Conservation (phyloP, 2,329 filamentous ascomycete genomes). For the Aspergillus caelatus region DNA sequence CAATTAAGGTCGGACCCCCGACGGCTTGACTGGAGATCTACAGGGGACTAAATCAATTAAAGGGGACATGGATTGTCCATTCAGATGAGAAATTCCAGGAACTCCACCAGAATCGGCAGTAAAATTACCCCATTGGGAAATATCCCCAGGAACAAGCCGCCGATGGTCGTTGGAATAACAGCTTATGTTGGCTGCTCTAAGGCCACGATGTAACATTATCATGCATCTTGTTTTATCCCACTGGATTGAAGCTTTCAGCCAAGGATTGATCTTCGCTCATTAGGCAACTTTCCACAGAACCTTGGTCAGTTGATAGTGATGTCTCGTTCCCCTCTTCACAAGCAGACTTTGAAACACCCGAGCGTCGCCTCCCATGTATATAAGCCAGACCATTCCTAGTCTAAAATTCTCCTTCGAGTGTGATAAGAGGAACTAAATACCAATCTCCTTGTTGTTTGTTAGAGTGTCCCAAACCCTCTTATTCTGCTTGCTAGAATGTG, state of each 20-base stretch:
- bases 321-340: neutral
- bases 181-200: neutral
- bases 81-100: neutral
- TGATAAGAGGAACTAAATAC: neutral
- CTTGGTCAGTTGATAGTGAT: neutral
- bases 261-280: neutral
- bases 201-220: neutral
- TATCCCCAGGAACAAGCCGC: neutral
- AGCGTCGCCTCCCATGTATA: neutral
- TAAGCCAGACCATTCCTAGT: neutral
- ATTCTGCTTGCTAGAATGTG: neutral
- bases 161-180: no score
- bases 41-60: conserved; percentile 1
- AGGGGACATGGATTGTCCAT: neutral
- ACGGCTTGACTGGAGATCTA: neutral
- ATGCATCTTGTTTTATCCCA: neutral
- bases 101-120: neutral
- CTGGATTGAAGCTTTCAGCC: neutral
- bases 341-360: neutral
- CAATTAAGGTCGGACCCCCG: neutral
- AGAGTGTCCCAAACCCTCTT: neutral
- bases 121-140: neutral
- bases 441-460: neutral
- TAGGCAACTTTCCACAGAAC: neutral
- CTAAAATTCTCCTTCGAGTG: neutral